Evolutionary conservation across 2,329 filamentous ascomycete genomes (phyloP).

Genomic region (Apiospora saccharicola): DNA sequence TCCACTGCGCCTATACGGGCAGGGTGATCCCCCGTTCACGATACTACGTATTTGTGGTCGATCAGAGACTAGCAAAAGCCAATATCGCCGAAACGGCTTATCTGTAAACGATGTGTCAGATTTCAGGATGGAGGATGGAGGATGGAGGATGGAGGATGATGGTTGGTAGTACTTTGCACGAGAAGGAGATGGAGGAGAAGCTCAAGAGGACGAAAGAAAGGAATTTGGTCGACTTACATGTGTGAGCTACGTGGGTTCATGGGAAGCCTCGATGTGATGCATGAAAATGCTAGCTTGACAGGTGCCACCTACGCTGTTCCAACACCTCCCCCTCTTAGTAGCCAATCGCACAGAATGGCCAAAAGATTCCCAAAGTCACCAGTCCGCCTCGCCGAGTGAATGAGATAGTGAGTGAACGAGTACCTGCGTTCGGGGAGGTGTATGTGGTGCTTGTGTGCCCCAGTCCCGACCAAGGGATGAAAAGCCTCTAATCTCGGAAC

Average conservation of each 20-base stretch:
- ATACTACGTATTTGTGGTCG: not conserved
- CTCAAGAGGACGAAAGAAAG: not conserved
- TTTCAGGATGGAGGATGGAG: not conserved
- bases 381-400: not conserved
- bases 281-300: slow-evolving; percentile 12
- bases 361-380: not conserved
- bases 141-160: too few relatives aligned
- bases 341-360: not conserved
- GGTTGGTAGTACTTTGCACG: not conserved
- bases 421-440: not conserved
- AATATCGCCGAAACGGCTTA: not conserved
- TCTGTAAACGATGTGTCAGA: not conserved
- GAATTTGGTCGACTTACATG: not conserved
- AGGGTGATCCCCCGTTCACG: not conserved
- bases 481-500: slow-evolving; percentile 14
- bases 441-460: not conserved
- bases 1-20: not conserved
- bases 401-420: not conserved
- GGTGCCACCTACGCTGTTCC: slow-evolving; percentile 13
- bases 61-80: not conserved
- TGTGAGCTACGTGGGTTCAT: slow-evolving; percentile 17
- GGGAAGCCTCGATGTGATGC: not conserved
- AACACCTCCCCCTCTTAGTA: not conserved
- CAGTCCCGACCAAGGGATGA: slow-evolving; percentile 12
- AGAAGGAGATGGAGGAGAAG: not conserved